Evolutionary conservation across 768 basidiomycete species (phyloP), one percentile per base, ranked within the genome.

Genomic region (Termitomyces sp.): DNA sequence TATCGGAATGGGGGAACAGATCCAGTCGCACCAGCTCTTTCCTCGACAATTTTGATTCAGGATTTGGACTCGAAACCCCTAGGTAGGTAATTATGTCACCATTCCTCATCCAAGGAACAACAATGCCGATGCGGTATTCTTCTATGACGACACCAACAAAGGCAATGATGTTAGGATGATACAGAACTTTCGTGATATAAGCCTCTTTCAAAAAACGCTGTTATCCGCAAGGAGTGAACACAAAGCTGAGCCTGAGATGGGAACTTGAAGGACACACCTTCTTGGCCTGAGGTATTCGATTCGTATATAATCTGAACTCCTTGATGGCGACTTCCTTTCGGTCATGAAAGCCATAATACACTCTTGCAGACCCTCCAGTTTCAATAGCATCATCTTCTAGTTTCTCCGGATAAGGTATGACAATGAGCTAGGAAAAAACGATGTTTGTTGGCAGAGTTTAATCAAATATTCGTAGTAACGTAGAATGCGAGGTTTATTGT

Each of bases 101-200:
- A 16, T 67, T 57, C 38, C 59, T 49, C 70, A 70, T 70, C 67
- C 70, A 69, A 1, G 67, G 66, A 3, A 60, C 58, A 3, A 72
- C 27, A 18, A 72, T 65, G 25, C 59, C 62, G 23, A 64, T 39
- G 13, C 60, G 50, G 6, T 36, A 23, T 1, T 56, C 47, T 36
- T 60, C 55, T 51, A 61, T 49, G 43, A 64, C 57, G 27, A 64
- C 29, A 15, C 64, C 66, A 12, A 62, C 52, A 51, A 64, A 67
- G 0, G 63, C 56, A 18, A 67, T 53, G 32, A 66, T 45, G 27
- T 63, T 63, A 6, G 66, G 63, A 48, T 64, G 64, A 40, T 45
- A 35, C 22, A 65, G 52, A 5, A 63, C 56, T 16, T 58, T 63
- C 38, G 61, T 59, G 20, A 64, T 61, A 16, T 60, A 50, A 12